Conservation (phyloP, 2,329 filamentous ascomycete genomes). For the Aspergillus niger region DNA sequence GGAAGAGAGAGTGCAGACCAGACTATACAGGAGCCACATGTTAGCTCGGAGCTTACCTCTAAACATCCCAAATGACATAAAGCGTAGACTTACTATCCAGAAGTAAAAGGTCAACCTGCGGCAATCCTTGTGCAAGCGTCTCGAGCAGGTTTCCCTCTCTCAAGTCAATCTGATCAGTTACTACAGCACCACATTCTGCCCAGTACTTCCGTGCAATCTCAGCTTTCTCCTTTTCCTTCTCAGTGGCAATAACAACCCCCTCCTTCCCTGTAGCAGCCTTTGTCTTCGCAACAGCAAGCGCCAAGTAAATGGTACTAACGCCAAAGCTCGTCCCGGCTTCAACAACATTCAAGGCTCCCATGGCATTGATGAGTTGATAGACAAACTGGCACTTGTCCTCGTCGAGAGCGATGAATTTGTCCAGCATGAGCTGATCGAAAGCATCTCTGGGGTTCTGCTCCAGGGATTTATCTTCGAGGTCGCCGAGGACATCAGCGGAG, state of each 20-base stretch:
- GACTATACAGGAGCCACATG: slow-evolving; percentile 27
- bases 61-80: no score
- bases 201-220: slow-evolving; percentile 55
- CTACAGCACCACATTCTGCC: slow-evolving; percentile 52
- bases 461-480: slow-evolving; percentile 12
- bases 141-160: slow-evolving; percentile 60
- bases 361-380: slow-evolving; percentile 57
- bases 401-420: slow-evolving; percentile 64
- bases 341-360: slow-evolving; percentile 54
- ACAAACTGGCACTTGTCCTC: slow-evolving; percentile 60
- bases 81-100: slow-evolving; percentile 58
- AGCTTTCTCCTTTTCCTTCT: slow-evolving; percentile 60
- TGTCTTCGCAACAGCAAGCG: slow-evolving; percentile 59
- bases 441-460: slow-evolving; percentile 5
- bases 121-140: slow-evolving; percentile 53
- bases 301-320: slow-evolving; percentile 64
- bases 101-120: slow-evolving; percentile 59
- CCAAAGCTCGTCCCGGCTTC: slow-evolving; percentile 66
- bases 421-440: slow-evolving; percentile 34
- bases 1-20: slow-evolving; percentile 44
- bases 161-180: slow-evolving; percentile 57
- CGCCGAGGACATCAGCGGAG: slow-evolving; percentile 22
- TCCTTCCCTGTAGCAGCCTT: slow-evolving; percentile 30
- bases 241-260: slow-evolving; percentile 60
- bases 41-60: no score